Evolutionary conservation across 345 rosid species (phyloP).

Genomic region (Bruguiera parviflora): DNA sequence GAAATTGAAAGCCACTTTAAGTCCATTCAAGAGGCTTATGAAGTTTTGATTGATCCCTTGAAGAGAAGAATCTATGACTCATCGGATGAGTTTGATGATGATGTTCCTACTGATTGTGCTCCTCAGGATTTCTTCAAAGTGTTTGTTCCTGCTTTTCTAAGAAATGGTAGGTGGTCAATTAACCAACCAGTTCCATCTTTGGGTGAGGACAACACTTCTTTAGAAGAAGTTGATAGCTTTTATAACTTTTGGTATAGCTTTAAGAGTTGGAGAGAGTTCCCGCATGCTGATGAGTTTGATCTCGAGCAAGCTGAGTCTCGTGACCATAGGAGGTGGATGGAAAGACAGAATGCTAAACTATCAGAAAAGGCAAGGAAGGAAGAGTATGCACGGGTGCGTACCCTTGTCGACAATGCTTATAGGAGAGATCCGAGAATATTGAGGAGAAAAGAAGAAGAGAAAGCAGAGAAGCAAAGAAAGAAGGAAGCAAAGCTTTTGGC

Average conservation of each 20-base stretch:
- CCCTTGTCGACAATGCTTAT: constrained; percentile 92
- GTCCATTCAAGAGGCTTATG: constrained; percentile 93
- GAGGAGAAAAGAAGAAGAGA: constrained; percentile 80
- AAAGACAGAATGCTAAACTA: constrained; percentile 88
- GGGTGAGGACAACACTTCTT: constrained; percentile 63
- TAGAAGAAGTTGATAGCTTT: constrained; percentile 74
- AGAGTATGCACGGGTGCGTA: constrained; percentile 77
- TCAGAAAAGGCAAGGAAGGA: constrained; percentile 89
- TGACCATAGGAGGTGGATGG: constrained; percentile 99
- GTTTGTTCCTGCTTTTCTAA: constrained; percentile 93
- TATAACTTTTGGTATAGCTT: constrained; percentile 88
- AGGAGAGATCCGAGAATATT: constrained; percentile 81
- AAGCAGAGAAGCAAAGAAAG: constrained; percentile 86
- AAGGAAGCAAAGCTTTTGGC: constrained; percentile 78
- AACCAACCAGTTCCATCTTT: constrained; percentile 67
- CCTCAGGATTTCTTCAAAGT: constrained; percentile 94
- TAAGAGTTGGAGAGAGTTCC: constrained; percentile 99
- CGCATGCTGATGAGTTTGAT: constrained; percentile 93
- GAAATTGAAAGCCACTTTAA: constrained; percentile 87
- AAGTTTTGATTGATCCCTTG: constrained; percentile 76
- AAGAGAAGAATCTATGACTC: constrained; percentile 94
- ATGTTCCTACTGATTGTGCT: constrained; percentile 77
- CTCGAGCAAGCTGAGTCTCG: constrained; percentile 95
- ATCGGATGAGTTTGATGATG: constrained; percentile 96
- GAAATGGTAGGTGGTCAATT: constrained; percentile 97